These are phyloP conservation scores for Fusarium chuoi DNA, from an alignment of 2,329 filamentous ascomycete species.

Conservation along the genomic window DNA sequence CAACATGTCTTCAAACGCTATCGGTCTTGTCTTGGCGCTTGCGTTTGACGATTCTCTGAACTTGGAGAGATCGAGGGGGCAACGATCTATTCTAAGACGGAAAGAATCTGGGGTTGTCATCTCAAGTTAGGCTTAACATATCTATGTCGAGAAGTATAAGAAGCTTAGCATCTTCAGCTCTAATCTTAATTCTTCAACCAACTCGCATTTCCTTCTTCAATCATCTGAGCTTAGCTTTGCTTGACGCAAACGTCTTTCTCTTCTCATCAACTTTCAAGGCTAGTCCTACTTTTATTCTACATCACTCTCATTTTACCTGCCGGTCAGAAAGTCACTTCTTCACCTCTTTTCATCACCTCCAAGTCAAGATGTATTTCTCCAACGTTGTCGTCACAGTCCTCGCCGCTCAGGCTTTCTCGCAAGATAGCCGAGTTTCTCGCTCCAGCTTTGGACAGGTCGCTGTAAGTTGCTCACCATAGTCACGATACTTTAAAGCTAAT, in stretches of 20 bases:
- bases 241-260: slow-evolving; percentile 14
- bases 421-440: not conserved
- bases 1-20: not conserved
- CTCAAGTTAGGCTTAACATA: not conserved
- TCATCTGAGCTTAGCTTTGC: slow-evolving; percentile 13
- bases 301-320: slow-evolving; percentile 9
- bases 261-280: not conserved
- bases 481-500: not conserved
- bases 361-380: slow-evolving; percentile 24
- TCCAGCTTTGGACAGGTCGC: not conserved
- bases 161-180: not conserved
- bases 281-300: slow-evolving; percentile 9
- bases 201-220: slow-evolving; percentile 3
- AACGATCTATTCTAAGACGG: not conserved
- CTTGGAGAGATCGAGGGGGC: not conserved
- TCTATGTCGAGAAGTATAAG: slow-evolving; percentile 4
- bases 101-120: not conserved
- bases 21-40: slow-evolving; percentile 2
- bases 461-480: not conserved
- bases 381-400: slow-evolving; percentile 19
- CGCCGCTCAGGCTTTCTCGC: slow-evolving; percentile 21
- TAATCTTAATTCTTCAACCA: not conserved
- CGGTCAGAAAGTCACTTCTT: slow-evolving; percentile 3
- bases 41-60: not conserved
- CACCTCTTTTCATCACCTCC: no score